Percentiles rank a stretch among this genome's conserved stretches.
phyloP scores from a whole-genome alignment of 2,329 filamentous ascomycete species.

The Bipolaris victoriae region DNA sequence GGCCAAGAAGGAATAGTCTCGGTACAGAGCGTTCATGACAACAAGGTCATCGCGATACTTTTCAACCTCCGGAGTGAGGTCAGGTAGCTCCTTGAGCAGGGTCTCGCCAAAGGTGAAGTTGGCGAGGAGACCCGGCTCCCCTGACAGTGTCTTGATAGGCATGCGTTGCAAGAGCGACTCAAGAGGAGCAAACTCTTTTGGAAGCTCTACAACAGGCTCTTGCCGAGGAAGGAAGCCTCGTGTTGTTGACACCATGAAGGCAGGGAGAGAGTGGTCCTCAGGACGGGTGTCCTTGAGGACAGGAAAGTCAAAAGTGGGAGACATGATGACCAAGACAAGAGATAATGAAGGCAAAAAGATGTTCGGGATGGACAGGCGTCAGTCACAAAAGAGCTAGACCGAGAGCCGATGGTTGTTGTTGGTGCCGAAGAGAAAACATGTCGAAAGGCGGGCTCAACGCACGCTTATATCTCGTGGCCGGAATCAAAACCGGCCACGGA shows the following conservation, averaged over 20 bases:
- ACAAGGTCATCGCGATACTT: constrained; percentile 74
- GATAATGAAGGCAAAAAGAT: constrained; percentile 7
- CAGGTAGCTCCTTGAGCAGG: constrained; percentile 75
- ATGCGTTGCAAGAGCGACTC: constrained; percentile 76
- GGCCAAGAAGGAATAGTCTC: constrained; percentile 90
- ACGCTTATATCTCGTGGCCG: constrained; percentile 48
- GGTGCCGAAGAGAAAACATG: constrained; percentile 12
- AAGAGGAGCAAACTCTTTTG: constrained; percentile 73
- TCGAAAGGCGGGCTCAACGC: constrained; percentile 22
- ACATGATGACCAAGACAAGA: constrained; percentile 43
- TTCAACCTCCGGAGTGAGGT: constrained; percentile 76
- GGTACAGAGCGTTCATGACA: constrained; percentile 82
- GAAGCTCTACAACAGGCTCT: constrained; percentile 61
- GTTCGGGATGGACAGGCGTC: background rate
- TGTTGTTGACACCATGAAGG: constrained; percentile 80
- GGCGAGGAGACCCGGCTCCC: constrained; percentile 78
- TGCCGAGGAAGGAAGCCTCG: constrained; percentile 75
- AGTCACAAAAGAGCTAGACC: constrained; percentile 4
- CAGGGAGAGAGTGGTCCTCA: constrained; percentile 67
- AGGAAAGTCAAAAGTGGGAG: constrained; percentile 56
- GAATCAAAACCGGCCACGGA: constrained; percentile 39
- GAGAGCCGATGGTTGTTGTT: constrained; percentile 10
- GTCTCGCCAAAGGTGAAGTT: constrained; percentile 74
- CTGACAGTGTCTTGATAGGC: constrained; percentile 77
- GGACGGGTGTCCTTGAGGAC: constrained; percentile 69